These are phyloP conservation scores for Athelia sp. DNA, from an alignment of 1,284 basidiomycete species.

Conservation along the genomic window DNA sequence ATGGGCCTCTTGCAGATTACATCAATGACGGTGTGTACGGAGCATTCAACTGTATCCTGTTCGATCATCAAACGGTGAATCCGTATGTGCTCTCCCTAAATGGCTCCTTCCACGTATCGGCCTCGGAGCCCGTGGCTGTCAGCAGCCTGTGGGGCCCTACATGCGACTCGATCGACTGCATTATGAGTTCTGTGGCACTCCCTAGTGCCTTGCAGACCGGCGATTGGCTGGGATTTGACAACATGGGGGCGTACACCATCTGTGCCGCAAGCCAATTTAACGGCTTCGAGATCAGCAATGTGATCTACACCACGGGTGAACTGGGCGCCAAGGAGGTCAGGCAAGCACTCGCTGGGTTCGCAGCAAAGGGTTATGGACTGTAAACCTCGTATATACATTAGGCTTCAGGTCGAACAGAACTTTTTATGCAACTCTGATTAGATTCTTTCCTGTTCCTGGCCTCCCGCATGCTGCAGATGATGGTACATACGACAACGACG, in stretches of 20 bases:
- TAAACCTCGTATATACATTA: background rate
- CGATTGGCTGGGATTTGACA: slow-evolving; percentile 89
- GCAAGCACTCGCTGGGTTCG: slow-evolving; percentile 26
- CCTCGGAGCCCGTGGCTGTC: slow-evolving; percentile 28
- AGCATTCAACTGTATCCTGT: slow-evolving; percentile 96
- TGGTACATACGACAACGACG: background rate
- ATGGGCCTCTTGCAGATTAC: slow-evolving; percentile 61
- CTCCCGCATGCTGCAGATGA: slow-evolving; percentile 1
- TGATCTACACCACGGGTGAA: slow-evolving; percentile 57
- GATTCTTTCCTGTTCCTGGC: background rate
- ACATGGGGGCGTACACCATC: slow-evolving; percentile 93
- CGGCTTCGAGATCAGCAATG: slow-evolving; percentile 67
- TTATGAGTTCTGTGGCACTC: slow-evolving; percentile 56
- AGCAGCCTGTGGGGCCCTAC: slow-evolving; percentile 65
- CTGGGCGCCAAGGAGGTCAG: slow-evolving; percentile 31
- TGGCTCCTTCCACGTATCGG: slow-evolving; percentile 36
- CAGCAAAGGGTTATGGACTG: slow-evolving; percentile 9
- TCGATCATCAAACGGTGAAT: slow-evolving; percentile 86
- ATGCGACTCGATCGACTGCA: slow-evolving; percentile 89
- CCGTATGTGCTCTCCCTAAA: slow-evolving; percentile 70
- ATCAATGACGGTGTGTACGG: slow-evolving; percentile 99
- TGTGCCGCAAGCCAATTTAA: slow-evolving; percentile 90
- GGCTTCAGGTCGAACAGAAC: too few species aligned
- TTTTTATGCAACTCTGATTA: slow-evolving; percentile 7
- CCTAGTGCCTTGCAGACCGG: slow-evolving; percentile 70